Evolutionary conservation across 768 basidiomycete genomes (phyloP), one percentile per base, ranked within the genome.

Genomic region (Candolleomyces eurysporus): DNA sequence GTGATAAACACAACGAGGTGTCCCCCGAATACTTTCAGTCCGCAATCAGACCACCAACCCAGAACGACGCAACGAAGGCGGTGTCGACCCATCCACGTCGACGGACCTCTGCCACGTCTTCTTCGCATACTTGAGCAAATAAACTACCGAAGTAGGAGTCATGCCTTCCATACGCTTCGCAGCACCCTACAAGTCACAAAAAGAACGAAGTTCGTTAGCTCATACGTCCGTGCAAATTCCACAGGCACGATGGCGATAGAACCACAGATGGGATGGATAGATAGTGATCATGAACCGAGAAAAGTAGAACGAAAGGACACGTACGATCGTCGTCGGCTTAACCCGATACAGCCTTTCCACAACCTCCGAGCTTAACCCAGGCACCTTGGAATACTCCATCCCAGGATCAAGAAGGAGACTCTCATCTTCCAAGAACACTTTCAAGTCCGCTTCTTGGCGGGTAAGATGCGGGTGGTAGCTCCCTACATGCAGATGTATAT

Each of bases 141-240:
- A 78, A 13, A 93, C 79, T n/a, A 90, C 75, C 0, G 86, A 84
- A 0, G 87, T 82, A 2, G 94, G 94, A 3, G 94, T 96, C 84
- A 96, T 92, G 8, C 94, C 94, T 69, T 96, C 94, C 86, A 96
- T 94, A 30, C 94, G 79, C 72, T 94, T 94, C 16, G 91, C 94
- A 4, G 90, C 90, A n/a, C 94, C 94, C 93, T 94, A 64, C 32
- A 40, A 16, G 11, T 32, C 9, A n/a, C n/a, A 19, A 31, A 30
- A 9, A 50, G 13, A 32, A 48, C n/a, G 45, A 21, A 43, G 31
- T 16, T 52, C 4, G 32, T 63, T 14, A 46, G 26, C 32, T 42
- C 30, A 16, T 9, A 42, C 42, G n/a, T 13, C n/a, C n/a, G 42
- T 43, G n/a, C 42, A 11, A 11, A 11, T 13, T n/a, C n/a, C 42